A percentile compares a stretch with the other conserved stretches of the same genome.
phyloP scores from a whole-genome alignment of 2,329 filamentous ascomycete species.

The Cercospora sp. region DNA sequence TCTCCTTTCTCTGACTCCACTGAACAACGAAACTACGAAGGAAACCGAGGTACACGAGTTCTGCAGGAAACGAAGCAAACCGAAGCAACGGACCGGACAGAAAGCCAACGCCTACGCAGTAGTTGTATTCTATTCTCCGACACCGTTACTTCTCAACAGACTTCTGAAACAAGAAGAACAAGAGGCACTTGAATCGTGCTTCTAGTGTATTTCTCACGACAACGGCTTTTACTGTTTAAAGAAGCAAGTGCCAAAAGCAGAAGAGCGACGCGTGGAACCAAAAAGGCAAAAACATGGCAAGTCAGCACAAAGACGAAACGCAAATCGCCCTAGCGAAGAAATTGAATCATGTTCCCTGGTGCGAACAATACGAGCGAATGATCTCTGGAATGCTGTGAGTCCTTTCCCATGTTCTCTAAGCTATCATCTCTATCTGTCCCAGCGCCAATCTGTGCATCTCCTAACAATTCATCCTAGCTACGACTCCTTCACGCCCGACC shows the following conservation, averaged over 20 bases:
- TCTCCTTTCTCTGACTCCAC: neutral
- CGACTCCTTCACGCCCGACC: constrained; percentile 51
- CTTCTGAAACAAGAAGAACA: neutral
- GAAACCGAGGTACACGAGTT: neutral
- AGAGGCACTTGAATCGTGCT: neutral
- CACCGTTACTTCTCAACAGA: neutral
- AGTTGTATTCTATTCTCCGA: neutral
- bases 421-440: neutral
- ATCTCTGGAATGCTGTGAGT: constrained; percentile 60
- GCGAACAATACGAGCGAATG: constrained; percentile 65
- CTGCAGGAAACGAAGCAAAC: neutral
- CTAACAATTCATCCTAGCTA: constrained; percentile 34
- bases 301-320: constrained; percentile 45
- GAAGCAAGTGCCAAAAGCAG: neutral
- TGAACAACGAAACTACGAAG: neutral
- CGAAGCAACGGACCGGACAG: neutral
- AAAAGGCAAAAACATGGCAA: constrained; percentile 24
- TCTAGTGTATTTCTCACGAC: neutral
- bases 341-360: constrained; percentile 56
- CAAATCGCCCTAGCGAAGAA: constrained; percentile 51
- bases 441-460: neutral
- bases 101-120: neutral
- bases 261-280: neutral
- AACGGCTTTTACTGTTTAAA: neutral
- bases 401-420: neutral